These are phyloP conservation scores for Penicillium pulvis DNA, from an alignment of 495 filamentous ascomycete genomes.

Conservation along the genomic window DNA sequence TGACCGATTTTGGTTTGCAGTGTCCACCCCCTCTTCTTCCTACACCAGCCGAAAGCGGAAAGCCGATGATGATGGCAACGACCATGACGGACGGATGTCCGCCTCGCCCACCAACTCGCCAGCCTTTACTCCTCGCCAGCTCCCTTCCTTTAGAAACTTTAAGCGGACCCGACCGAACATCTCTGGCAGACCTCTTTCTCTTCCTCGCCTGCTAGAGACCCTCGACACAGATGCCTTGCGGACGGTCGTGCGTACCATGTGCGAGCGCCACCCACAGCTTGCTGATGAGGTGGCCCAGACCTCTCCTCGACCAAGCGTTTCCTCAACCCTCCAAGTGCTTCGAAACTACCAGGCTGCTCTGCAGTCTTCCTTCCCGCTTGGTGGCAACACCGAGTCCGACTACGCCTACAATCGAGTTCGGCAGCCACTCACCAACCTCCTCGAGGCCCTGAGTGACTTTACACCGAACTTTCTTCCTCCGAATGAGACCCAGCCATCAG, in stretches of 20 bases:
- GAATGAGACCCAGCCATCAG: slow-evolving; percentile 75
- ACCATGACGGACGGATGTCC: slow-evolving; percentile 79
- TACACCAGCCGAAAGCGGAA: slow-evolving; percentile 76
- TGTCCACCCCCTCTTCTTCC: slow-evolving; percentile 56
- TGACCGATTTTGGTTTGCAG: slow-evolving; percentile 38
- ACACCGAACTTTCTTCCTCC: slow-evolving; percentile 95
- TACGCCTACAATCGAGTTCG: slow-evolving; percentile 94
- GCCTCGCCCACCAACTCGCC: slow-evolving; percentile 81
- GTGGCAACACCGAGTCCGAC: slow-evolving; percentile 78
- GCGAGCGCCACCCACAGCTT: slow-evolving; percentile 77
- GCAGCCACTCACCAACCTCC: slow-evolving; percentile 73
- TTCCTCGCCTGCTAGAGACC: slow-evolving; percentile 87
- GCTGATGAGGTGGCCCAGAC: slow-evolving; percentile 79
- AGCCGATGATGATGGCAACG: slow-evolving; percentile 74
- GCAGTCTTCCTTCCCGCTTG: slow-evolving; percentile 82
- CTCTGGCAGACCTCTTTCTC: slow-evolving; percentile 74
- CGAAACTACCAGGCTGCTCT: slow-evolving; percentile 77
- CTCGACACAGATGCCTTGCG: slow-evolving; percentile 81
- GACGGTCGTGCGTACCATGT: slow-evolving; percentile 80
- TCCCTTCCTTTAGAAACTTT: slow-evolving; percentile 64
- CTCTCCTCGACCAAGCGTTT: slow-evolving; percentile 81
- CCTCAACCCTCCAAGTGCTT: slow-evolving; percentile 77
- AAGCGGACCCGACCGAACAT: slow-evolving; percentile 69
- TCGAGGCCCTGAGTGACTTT: slow-evolving; percentile 90
- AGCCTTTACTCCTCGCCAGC: slow-evolving; percentile 63